phyloP scores from a whole-genome alignment of 352 stramenopile genomes.

The Plasmopara halstedii region DNA sequence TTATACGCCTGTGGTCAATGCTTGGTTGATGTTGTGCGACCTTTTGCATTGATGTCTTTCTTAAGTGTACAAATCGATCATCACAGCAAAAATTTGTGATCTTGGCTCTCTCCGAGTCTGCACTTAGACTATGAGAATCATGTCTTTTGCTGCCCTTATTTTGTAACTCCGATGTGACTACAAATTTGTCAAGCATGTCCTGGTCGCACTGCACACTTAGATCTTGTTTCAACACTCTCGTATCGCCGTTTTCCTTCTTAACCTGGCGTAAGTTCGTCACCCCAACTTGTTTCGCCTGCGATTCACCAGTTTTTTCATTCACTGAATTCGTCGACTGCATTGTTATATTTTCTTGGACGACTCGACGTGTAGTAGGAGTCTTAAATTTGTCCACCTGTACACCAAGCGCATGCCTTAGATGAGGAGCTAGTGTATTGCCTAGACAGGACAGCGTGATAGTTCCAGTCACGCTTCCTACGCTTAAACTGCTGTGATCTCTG shows the following conservation, averaged over 20 bases:
- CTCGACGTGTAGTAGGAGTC: background rate
- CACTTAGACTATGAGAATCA: background rate
- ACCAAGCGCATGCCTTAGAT: slow-evolving; percentile 24
- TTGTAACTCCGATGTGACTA: background rate
- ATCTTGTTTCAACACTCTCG: slow-evolving; percentile 1
- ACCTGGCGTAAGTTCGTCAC: background rate
- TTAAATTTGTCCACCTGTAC: slow-evolving; percentile 21
- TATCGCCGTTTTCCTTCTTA: slow-evolving; percentile 12
- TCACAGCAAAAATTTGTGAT: background rate
- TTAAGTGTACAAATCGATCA: slow-evolving; percentile 3
- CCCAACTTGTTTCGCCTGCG: background rate
- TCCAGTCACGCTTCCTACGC: slow-evolving; percentile 18
- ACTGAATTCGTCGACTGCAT: background rate
- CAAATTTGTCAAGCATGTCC: slow-evolving; percentile 4
- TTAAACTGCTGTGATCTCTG: slow-evolving; percentile 16
- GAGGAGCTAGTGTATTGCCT: slow-evolving; percentile 27
- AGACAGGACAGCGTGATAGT: slow-evolving; percentile 39
- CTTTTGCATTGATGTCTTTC: background rate
- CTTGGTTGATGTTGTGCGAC: background rate
- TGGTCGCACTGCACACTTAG: slow-evolving; percentile 22
- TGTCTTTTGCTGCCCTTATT: background rate
- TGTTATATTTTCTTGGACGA: slow-evolving; percentile 1
- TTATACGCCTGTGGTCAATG: background rate
- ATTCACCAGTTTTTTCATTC: background rate
- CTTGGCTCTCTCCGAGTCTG: background rate